Conservation (phyloP, 1,284 basidiomycete genomes). For the Leccinum insolens region DNA sequence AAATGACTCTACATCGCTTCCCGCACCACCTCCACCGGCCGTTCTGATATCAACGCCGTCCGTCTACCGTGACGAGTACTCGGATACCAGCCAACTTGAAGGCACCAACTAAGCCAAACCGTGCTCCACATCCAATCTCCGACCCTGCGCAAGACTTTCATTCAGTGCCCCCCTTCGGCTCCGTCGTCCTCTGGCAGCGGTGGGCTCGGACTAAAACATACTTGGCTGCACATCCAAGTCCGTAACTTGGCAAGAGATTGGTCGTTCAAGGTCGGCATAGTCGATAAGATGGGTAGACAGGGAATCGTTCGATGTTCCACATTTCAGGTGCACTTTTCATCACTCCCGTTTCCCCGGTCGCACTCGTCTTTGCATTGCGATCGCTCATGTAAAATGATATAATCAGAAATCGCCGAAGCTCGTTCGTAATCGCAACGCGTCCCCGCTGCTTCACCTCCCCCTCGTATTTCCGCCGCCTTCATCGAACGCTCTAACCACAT, state of each 20-base stretch:
- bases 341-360: background rate
- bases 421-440: conserved; percentile 40
- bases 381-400: conserved; percentile 8
- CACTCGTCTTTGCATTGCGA: background rate
- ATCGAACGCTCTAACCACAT: too few species aligned
- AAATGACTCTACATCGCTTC: conserved; percentile 43
- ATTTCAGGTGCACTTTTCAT: conserved; percentile 65
- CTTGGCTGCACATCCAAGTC: conserved; percentile 78
- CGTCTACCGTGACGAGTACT: conserved; percentile 27
- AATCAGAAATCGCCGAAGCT: conserved; percentile 60
- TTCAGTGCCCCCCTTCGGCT: conserved; percentile 55
- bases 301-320: conserved; percentile 76
- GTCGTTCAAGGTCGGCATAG: conserved; percentile 77
- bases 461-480: conserved; percentile 33
- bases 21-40: conserved; percentile 48
- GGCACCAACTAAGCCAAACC: conserved; percentile 58
- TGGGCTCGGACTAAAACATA: conserved; percentile 68
- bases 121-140: conserved; percentile 88
- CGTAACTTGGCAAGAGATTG: conserved; percentile 69
- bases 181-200: conserved; percentile 16
- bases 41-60: conserved; percentile 45
- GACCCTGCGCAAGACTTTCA: conserved; percentile 66
- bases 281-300: conserved; percentile 60
- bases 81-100: conserved; percentile 29
- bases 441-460: conserved; percentile 73